Evolutionary conservation across 2,329 filamentous ascomycete species (phyloP).

Genomic region (Ceratocystis alfenasii): DNA sequence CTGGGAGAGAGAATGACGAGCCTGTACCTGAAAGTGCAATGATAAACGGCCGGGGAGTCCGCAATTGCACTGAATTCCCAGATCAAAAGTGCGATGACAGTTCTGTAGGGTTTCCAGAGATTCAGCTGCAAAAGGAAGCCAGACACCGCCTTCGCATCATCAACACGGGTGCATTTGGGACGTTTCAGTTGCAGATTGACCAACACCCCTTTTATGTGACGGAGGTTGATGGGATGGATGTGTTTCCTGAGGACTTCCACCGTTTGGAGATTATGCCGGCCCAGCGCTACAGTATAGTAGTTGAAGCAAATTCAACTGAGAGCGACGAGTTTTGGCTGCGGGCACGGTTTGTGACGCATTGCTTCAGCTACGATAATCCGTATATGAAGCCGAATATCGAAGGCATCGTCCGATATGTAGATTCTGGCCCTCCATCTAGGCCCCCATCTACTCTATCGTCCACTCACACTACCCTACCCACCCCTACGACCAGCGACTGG

Average conservation of each 20-base stretch:
- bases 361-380: conserved; percentile 30
- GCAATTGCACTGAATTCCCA: conserved; percentile 29
- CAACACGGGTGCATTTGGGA: conserved; percentile 59
- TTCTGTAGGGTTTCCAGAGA: conserved; percentile 30
- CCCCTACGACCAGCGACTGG: conserved; percentile 37
- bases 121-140: conserved; percentile 41
- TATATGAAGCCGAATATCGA: conserved; percentile 28
- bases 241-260: conserved; percentile 46
- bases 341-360: conserved; percentile 37
- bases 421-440: neutral
- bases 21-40: conserved; percentile 54
- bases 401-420: conserved; percentile 29
- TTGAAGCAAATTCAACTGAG: conserved; percentile 47
- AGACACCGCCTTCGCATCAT: conserved; percentile 56
- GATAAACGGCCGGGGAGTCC: conserved; percentile 43
- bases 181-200: conserved; percentile 60
- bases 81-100: conserved; percentile 37
- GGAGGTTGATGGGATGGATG: conserved; percentile 58
- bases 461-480: conserved; percentile 17
- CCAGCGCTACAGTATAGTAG: conserved; percentile 56
- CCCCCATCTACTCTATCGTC: neutral
- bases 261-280: conserved; percentile 56
- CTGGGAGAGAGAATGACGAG: conserved; percentile 46
- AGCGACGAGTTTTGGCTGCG: conserved; percentile 51
- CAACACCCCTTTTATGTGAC: conserved; percentile 52